Evolutionary conservation across 768 basidiomycete species (phyloP).

Genomic region (Kwoniella mangroviensis): DNA sequence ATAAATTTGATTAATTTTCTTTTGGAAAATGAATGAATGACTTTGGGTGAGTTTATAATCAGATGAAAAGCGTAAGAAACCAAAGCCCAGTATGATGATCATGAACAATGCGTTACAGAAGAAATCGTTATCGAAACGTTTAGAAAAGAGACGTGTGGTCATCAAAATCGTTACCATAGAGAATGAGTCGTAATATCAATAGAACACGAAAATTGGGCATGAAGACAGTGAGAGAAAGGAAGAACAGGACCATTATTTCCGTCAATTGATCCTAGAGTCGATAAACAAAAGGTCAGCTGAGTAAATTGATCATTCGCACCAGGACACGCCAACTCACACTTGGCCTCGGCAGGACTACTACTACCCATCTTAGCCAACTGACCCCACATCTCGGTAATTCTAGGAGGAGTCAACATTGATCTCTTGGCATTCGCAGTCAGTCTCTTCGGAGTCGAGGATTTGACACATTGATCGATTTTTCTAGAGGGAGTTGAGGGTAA

Average conservation of each 20-base stretch:
- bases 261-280: background rate
- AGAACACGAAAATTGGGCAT: too few relatives aligned
- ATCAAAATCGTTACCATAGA: background rate
- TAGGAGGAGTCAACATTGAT: conserved; percentile 20
- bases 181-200: background rate
- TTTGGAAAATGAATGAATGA: background rate
- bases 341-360: conserved; percentile 16
- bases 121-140: background rate
- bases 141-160: background rate
- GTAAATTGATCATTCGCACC: background rate
- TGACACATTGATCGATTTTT: background rate
- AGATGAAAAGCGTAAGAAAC: background rate
- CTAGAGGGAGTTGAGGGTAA: background rate
- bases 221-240: too few relatives aligned
- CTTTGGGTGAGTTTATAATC: background rate
- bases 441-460: conserved; percentile 16
- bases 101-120: background rate
- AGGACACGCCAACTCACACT: conserved; percentile 1
- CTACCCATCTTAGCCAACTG: conserved; percentile 25
- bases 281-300: background rate
- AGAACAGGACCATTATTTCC: background rate
- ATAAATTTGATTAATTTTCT: background rate
- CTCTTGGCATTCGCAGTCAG: conserved; percentile 4
- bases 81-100: background rate
- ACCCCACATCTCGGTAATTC: conserved; percentile 28